Percentiles rank a stretch among this genome's conserved stretches.
Conservation (phyloP, 2,329 filamentous ascomycete genomes). For the Aspergillus tubingensis region DNA sequence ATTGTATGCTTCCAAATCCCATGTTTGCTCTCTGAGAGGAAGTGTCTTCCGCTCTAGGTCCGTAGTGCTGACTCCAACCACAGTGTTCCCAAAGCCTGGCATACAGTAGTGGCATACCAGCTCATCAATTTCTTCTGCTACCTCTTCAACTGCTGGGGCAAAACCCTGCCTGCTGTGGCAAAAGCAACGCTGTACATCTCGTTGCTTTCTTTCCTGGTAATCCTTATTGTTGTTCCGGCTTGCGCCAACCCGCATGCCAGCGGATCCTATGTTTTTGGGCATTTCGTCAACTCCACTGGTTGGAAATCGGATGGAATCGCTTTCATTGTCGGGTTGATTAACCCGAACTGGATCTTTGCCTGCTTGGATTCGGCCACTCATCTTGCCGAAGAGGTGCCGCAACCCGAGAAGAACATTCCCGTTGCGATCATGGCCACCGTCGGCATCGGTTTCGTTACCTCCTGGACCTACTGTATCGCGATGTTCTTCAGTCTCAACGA, state of each 20-base stretch:
- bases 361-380: slow-evolving; percentile 55
- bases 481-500: slow-evolving; percentile 55
- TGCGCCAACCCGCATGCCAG: slow-evolving; percentile 49
- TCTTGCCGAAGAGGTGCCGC: slow-evolving; percentile 54
- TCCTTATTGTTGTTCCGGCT: slow-evolving; percentile 51
- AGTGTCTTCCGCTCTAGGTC: background rate
- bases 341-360: slow-evolving; percentile 55
- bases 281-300: slow-evolving; percentile 56
- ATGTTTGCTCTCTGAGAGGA: background rate
- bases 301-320: slow-evolving; percentile 52
- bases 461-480: slow-evolving; percentile 50
- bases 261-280: slow-evolving; percentile 54
- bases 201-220: slow-evolving; percentile 51
- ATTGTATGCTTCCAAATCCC: slow-evolving; percentile 44
- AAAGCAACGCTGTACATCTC: slow-evolving; percentile 49
- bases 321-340: slow-evolving; percentile 57
- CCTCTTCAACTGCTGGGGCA: slow-evolving; percentile 51
- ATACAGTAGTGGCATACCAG: slow-evolving; percentile 49
- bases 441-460: slow-evolving; percentile 45
- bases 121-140: slow-evolving; percentile 52
- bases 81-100: slow-evolving; percentile 38
- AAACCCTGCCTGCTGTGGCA: slow-evolving; percentile 42
- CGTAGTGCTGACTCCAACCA: slow-evolving; percentile 15
- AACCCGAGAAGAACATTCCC: slow-evolving; percentile 52
- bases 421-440: slow-evolving; percentile 56